A percentile compares a stretch with the other conserved stretches of the same genome.
These are phyloP conservation scores for Suhomyces wounanorum DNA, from an alignment of 1,139 yeast genomes.

Conservation along the genomic window DNA sequence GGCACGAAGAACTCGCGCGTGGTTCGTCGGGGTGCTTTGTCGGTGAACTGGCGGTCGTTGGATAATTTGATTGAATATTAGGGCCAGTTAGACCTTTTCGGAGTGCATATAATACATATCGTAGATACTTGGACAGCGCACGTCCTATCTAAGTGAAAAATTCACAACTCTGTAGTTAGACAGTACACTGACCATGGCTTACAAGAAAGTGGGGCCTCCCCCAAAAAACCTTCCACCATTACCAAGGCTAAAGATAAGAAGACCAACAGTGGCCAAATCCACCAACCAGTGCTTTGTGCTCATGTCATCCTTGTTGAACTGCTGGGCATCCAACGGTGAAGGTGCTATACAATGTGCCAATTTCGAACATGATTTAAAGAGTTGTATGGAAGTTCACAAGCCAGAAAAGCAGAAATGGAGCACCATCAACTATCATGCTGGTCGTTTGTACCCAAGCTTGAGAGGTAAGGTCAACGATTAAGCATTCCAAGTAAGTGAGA, in stretches of 20 bases:
- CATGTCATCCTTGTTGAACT: conserved; percentile 83
- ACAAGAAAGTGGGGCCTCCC: conserved; percentile 32
- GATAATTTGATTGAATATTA: conserved; percentile 13
- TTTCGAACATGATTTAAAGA: conserved; percentile 55
- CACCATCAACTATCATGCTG: conserved; percentile 80
- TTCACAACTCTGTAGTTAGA: conserved; percentile 4
- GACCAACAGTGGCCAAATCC: conserved; percentile 57
- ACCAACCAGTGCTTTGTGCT: conserved; percentile 75
- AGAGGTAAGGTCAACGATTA: conserved; percentile 75
- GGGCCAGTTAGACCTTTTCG: neutral
- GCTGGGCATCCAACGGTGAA: conserved; percentile 97
- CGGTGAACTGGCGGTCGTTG: conserved; percentile 14
- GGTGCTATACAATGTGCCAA: conserved; percentile 66
- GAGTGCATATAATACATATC: conserved; percentile 1
- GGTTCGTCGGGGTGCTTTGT: conserved; percentile 6
- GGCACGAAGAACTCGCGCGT: conserved; percentile 6
- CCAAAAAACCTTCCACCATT: conserved; percentile 64
- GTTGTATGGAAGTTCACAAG: conserved; percentile 50
- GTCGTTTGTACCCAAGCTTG: conserved; percentile 76
- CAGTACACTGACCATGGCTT: conserved; percentile 24
- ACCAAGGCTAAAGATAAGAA: conserved; percentile 72
- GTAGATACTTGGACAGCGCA: conserved; percentile 1
- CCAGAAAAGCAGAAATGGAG: conserved; percentile 47
- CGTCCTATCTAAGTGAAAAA: conserved; percentile 3
- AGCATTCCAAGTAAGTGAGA: conserved; percentile 3